Evolutionary conservation across 352 stramenopile genomes (phyloP), one percentile per base, ranked within the genome.

Genomic region (Globisporangium cederbergense): DNA sequence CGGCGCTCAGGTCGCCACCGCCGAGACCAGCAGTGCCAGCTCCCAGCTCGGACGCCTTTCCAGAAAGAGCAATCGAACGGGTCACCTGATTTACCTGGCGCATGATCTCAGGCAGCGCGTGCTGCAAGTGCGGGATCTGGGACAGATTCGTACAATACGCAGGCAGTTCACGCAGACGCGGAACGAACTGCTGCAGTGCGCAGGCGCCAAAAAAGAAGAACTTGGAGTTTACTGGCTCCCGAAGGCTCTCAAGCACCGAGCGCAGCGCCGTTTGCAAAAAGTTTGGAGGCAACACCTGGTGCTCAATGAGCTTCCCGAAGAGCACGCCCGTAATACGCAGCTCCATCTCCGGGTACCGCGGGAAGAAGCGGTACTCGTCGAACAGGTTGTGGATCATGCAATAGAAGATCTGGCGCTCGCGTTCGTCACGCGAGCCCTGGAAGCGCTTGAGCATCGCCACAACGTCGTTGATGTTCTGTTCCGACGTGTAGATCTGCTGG

Each of bases 371-470:
- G 75, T 99, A 99, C 77, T 99, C 97, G 69, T 99, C 97, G 74
- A 99, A 99, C 2, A 99, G 78, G 72, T 99, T 99, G 78, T 99
- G 97, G 65, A 99, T 98, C 97, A 99, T 99, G 72, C 96, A 99
- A 49, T 97, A 97, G 75, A 99, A 99, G 67, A 99, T 98, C 74
- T 99, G 97, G 58, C 98, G 97, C 69, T 99, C 97, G 52, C 95
- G 90, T 36, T 91, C 86, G 64, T 99, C 96, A 9, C 90, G 90
- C 14, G 95, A 99, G 25, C 82, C 87, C 80, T 99, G 98, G 84
- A 99, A 99, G n/a, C 89, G 88, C 75, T 99, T 98, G 38, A 99
- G 84, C 95, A 99, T 99, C 65, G 97, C 93, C 34, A 99, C 96
- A 11, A 99, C 95, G 65, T 98, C 96, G 34, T 97, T 97, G 66